A percentile compares a stretch with the other conserved stretches of the same genome.
Conservation (phyloP, 2,329 filamentous ascomycete species). For the Dothiorella sarmentorum region DNA sequence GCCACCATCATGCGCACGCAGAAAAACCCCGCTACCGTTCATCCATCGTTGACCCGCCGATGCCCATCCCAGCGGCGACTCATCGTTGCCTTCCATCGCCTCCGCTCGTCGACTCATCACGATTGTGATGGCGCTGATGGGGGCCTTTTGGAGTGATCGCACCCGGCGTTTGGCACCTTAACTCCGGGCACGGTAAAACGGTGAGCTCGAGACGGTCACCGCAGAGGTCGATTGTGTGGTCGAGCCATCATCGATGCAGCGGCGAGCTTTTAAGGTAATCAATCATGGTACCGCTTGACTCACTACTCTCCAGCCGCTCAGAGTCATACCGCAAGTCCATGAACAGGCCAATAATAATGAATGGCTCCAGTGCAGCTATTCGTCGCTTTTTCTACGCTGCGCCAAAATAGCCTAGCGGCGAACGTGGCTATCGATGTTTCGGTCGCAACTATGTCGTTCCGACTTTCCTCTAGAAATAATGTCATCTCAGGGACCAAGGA, state of each 20-base stretch:
- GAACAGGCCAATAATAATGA: neutral
- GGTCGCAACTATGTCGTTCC: too few relatives aligned
- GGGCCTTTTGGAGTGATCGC: neutral
- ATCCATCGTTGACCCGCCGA: neutral
- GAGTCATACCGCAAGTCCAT: slow-evolving; percentile 5
- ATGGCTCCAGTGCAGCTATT: neutral
- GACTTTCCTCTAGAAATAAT: too few relatives aligned
- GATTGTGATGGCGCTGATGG: neutral
- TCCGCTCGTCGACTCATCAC: neutral
- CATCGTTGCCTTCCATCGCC: neutral
- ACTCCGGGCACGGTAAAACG: slow-evolving; percentile 2
- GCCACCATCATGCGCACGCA: neutral
- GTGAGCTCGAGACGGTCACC: neutral
- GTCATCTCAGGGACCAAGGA: too few relatives aligned
- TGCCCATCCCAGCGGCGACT: neutral
- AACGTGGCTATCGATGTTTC: too few relatives aligned
- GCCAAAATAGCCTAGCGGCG: too few relatives aligned
- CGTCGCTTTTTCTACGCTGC: too few relatives aligned
- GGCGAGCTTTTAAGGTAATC: neutral
- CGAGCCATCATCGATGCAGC: neutral
- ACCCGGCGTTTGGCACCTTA: slow-evolving; percentile 6
- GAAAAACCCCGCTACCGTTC: neutral
- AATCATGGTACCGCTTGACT: neutral
- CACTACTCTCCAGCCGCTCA: neutral
- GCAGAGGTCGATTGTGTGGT: neutral